Base-by-base conservation (phyloP, 352 stramenopile species). In the Phytophthora sojae region DNA sequence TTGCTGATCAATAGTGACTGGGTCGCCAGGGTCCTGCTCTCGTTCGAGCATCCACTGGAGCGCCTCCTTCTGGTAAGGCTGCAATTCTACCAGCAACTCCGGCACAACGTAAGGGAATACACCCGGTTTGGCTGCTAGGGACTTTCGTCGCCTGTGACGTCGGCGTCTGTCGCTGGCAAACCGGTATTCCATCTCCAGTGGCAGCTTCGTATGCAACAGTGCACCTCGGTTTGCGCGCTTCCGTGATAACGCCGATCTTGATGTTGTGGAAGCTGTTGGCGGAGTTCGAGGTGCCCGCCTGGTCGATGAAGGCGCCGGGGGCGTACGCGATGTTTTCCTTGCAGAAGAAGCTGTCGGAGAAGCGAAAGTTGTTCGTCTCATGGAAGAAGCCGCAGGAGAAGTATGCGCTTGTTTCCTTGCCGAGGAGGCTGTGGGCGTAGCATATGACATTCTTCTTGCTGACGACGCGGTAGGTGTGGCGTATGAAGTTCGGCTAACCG, bases 31-130 rank as follows among this genome's bases (percentile, higher is more conserved):
- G 6, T 81, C 58, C n/a, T 66, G 67, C 49, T 95, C 87, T 64
- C 87, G 73, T 32, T 74, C 65, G 4, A 88, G 68, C 95, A 98
- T 98, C 95, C 95, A 98, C 11, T 90, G 64, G 0, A 98, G 81
- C 21, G 93, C 93, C 39, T 88, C 79, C 42, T 84, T 77, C 71
- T 98, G 93, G 57, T 98, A 98, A 11, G 80, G 71, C 26, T 84
- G 76, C 25, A 94, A 71, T n/a, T 91, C 83, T 4, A 90, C 78
- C 15, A 81, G 64, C 12, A 88, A 80, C 37, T 92, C 81, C 1
- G 86, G 83, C 12, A 83, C 51, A 7, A 79, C 65, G 30, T 79
- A 87, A 12, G 80, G 76, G 19, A 85, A 83, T 4, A 79, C 75
- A 6, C 76, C 73, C 9, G 73, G 71, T n/a, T 83, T 86, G 6